phyloP scores from a whole-genome alignment of 179 eudicot species.

The Spinacia oleracea region DNA sequence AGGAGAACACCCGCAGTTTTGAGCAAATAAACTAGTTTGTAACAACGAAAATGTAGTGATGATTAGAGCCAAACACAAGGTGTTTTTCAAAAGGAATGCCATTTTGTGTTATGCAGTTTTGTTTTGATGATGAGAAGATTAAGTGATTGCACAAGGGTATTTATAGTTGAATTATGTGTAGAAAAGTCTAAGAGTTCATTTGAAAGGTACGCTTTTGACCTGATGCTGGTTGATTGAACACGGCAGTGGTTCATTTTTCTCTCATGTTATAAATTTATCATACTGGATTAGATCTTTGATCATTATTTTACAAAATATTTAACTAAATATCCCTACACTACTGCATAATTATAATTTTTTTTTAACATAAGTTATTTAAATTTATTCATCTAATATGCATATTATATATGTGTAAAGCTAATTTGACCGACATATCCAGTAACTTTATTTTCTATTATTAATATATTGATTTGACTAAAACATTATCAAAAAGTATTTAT shows the following conservation, averaged over 20 bases:
- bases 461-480: no score
- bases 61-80: neutral
- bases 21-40: slow-evolving; percentile 22
- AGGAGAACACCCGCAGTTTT: slow-evolving; percentile 36
- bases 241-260: neutral
- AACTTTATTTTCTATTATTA: no score
- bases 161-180: slow-evolving; percentile 31
- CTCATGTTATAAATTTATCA: no score
- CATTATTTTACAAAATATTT: no score
- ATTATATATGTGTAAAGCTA: no score
- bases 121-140: slow-evolving; percentile 25
- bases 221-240: slow-evolving; percentile 15
- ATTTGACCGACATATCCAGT: no score
- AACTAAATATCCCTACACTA: no score
- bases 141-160: slow-evolving; percentile 11
- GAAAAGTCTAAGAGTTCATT: slow-evolving; percentile 12
- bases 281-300: no score
- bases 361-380: no score
- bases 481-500: no score
- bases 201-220: neutral
- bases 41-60: slow-evolving; percentile 12
- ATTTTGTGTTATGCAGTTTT: neutral
- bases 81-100: slow-evolving; percentile 20
- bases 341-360: no score
- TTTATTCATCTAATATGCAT: no score